Base-by-base conservation (phyloP, 257 asterid species). In the Fraxinus excelsior region DNA sequence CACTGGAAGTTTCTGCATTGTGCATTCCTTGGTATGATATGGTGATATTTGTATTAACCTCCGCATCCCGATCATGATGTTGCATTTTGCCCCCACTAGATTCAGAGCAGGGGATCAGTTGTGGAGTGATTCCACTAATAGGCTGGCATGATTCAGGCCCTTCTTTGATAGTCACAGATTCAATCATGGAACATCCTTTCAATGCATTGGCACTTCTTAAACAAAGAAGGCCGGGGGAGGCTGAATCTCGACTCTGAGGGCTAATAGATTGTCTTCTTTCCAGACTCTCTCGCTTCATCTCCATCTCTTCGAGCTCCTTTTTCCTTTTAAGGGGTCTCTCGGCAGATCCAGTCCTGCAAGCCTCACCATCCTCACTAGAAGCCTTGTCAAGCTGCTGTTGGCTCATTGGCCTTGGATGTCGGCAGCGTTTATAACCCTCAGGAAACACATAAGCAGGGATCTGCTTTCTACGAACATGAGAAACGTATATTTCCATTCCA, bases 391-490 rank as follows among this genome's bases (percentile, higher is more conserved):
- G 76, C 64, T 67, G 86, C 70, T 81, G 91, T 84, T 85, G 93
- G 75, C 77, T 81, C 34, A 74, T 16, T 25, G 77, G 76, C 85
- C 91, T 90, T 3, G 84, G 74, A 65, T 84, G 89, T 65, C 96
- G 88, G 79, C 76, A 86, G 82, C 92, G 86, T 82, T 84, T 90
- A 86, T 89, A 86, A 37, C 97, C 98, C 82, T 90, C 96, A 2
- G 97, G 91, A 80, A 88, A 90, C 37, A 91, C 95, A 84, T 90
- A 90, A 32, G 91, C 71, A 16, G 99, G 99, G 49, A 96, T 87
- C 84, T 94, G 96, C 90, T 88, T 96, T 81, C 97, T 86, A 73
- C 97, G 96, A 74, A 94, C 90, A 79, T 96, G 99, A 77, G 90
- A 91, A 44, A 96, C 97, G 37, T 85, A 88, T 56, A 96, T 91